These are phyloP conservation scores for Botrytis paeoniae DNA, from an alignment of 2,329 filamentous ascomycete genomes.

Conservation along the genomic window DNA sequence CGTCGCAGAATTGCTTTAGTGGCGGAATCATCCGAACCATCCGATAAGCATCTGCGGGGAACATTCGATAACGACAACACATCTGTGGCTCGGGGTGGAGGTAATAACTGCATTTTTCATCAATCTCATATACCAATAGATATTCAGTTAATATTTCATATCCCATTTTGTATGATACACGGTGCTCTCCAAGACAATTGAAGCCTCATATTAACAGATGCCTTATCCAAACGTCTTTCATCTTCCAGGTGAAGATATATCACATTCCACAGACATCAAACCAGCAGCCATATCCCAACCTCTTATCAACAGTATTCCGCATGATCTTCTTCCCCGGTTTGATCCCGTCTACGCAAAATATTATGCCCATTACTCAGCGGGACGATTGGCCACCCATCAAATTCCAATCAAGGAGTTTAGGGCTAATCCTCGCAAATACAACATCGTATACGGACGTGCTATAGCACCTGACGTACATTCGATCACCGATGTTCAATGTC, in stretches of 20 bases:
- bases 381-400: conserved; percentile 44
- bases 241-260: conserved; percentile 8
- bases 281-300: conserved; percentile 35
- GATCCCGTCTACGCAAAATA: conserved; percentile 43
- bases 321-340: conserved; percentile 39
- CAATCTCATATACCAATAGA: background rate
- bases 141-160: background rate
- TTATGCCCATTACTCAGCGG: conserved; percentile 44
- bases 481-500: conserved; percentile 40
- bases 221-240: conserved; percentile 11
- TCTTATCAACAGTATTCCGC: conserved; percentile 43
- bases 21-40: conserved; percentile 4
- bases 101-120: background rate
- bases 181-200: background rate
- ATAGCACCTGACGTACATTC: conserved; percentile 38
- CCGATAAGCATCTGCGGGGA: conserved; percentile 15
- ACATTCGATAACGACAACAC: conserved; percentile 11
- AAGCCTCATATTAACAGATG: background rate
- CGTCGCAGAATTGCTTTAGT: conserved; percentile 1
- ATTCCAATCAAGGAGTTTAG: conserved; percentile 37
- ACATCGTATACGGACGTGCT: conserved; percentile 40
- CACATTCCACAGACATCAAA: conserved; percentile 8
- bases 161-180: background rate
- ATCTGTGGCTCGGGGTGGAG: background rate
- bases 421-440: conserved; percentile 41